These are phyloP conservation scores for Ailanthus altissimus DNA, from an alignment of 345 rosid genomes.

Conservation along the genomic window DNA sequence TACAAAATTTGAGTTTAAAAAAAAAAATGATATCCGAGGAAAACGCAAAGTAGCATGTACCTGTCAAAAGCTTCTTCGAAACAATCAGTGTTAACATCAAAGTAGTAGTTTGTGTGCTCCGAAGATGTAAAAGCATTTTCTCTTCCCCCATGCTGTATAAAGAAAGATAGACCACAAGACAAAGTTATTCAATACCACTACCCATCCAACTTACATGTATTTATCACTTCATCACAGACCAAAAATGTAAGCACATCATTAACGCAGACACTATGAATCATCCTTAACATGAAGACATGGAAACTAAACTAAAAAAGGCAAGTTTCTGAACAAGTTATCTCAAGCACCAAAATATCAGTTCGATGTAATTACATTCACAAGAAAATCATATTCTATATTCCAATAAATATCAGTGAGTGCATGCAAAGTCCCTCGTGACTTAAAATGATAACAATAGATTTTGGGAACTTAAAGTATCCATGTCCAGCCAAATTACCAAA, in stretches of 20 bases:
- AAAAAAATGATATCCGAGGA: constrained; percentile 13
- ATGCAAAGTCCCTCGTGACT: not conserved
- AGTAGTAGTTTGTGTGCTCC: constrained; percentile 73
- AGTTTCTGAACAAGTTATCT: not conserved
- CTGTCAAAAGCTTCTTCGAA: constrained; percentile 92
- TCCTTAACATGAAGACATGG: not conserved
- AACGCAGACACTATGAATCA: not conserved
- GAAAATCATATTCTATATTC: not conserved
- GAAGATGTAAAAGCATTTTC: constrained; percentile 82
- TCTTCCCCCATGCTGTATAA: constrained; percentile 81
- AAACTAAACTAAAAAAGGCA: not conserved
- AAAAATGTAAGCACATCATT: not conserved
- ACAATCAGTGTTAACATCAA: constrained; percentile 69
- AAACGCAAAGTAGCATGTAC: constrained; percentile 34
- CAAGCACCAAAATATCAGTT: not conserved
- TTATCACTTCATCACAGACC: not conserved
- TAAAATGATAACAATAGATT: not conserved
- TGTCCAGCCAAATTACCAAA: not conserved
- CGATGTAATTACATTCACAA: constrained; percentile 5
- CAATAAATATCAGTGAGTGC: not conserved
- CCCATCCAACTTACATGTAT: not conserved
- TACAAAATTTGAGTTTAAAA: constrained; percentile 11
- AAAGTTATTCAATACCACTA: not conserved
- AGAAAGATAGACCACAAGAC: not conserved
- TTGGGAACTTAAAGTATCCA: not conserved